Evolutionary conservation across 495 filamentous ascomycete species (phyloP), one percentile per base, ranked within the genome.

Genomic region (Pseudomonodictys pantanalensis): DNA sequence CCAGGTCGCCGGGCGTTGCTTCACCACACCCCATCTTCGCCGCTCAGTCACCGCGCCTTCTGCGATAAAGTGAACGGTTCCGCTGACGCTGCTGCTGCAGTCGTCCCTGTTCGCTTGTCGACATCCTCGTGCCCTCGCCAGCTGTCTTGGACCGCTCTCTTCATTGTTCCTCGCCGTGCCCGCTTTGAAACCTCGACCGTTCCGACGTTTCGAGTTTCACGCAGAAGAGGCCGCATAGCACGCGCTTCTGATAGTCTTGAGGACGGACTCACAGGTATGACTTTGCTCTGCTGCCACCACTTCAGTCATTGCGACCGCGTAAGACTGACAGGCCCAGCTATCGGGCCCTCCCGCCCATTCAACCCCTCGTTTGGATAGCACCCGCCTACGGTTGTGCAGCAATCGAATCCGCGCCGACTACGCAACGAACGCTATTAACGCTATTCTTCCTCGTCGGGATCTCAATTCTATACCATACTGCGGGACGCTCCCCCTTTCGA

Each of bases 151-250:
- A 17, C 11, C 29, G 45, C 25, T 48, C 51, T 33, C 51, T 53
- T 44, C 52, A 58, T 57, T 62, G 52, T 52, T 58, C 53, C 44
- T 26, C 52, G 52, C 35, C 33, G 47, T 53, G 28, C 25, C 52
- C 49, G 52, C 58, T 66, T 65, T 58, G 63, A 66, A 66, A 62
- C 58, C 58, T 56, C 52, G 45, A 58, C 4, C 50, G 47, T 35
- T 53, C 53, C 43, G 49, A 67, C 59, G 49, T 51, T 59, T 48
- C 59, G 54, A 59, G 64, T 67, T 67, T 67, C 64, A 67, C 55
- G 41, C 48, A 45, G 55, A 29, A 51, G 49, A 28, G 35, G 41
- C 43, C 39, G 44, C 56, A 55, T 44, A 45, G 64, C 64, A 67
- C 64, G 58, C 59, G 43, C 46, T 60, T 52, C 60, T 47, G 33